A percentile compares a stretch with the other conserved stretches of the same genome.
phyloP scores from a whole-genome alignment of 2,329 filamentous ascomycete species.

The Cryphonectria nitschkei region DNA sequence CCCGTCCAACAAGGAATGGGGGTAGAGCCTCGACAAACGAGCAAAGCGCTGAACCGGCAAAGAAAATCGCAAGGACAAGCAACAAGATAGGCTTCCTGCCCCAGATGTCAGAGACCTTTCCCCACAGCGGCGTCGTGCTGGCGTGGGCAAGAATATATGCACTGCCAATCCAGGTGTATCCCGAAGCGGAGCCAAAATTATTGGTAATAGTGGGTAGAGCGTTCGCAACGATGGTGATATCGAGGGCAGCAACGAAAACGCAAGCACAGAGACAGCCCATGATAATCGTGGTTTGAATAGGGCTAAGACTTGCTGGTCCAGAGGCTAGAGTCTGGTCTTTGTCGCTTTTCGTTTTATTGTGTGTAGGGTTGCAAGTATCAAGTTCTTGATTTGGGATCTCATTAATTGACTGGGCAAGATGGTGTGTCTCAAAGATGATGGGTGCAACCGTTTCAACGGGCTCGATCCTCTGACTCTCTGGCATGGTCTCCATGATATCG shows the following conservation, averaged over 20 bases:
- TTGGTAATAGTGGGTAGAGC: conserved; percentile 67
- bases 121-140: conserved; percentile 70
- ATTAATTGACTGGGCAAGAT: background rate
- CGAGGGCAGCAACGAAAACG: conserved; percentile 58
- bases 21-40: conserved; percentile 53
- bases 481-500: background rate
- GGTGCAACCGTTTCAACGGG: background rate
- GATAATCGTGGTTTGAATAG: background rate
- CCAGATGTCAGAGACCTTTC: conserved; percentile 62
- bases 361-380: background rate
- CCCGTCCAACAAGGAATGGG: conserved; percentile 58
- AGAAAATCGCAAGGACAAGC: conserved; percentile 55
- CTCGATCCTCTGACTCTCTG: background rate
- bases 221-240: conserved; percentile 67
- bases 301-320: too few species aligned
- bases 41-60: conserved; percentile 58
- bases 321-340: too few species aligned
- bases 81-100: conserved; percentile 60
- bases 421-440: background rate
- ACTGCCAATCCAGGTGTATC: conserved; percentile 79
- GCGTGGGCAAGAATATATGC: conserved; percentile 74
- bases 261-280: conserved; percentile 23
- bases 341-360: background rate
- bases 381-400: background rate
- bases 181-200: conserved; percentile 66